Conservation (phyloP, 192 early-diverging fungal species). For the Coemansia furcata region DNA sequence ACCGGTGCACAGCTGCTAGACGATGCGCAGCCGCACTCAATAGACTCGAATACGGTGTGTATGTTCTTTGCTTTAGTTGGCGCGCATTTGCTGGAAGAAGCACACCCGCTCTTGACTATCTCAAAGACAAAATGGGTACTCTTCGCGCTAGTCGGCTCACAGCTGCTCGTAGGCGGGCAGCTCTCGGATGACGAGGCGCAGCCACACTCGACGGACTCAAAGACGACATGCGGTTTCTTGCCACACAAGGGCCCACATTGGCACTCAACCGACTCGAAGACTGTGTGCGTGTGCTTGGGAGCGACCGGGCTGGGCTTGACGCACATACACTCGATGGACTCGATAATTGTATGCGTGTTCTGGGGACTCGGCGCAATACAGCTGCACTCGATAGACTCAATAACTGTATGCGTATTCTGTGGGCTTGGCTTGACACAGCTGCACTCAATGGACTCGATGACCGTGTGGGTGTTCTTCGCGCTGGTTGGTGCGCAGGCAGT, state of each 20-base stretch:
- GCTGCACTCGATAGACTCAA: slow-evolving; percentile 25
- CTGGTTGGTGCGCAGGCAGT: not conserved
- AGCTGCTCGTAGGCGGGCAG: not conserved
- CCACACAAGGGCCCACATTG: not conserved
- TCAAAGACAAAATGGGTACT: not conserved
- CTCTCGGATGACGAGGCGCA: not conserved
- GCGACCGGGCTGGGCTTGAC: not conserved
- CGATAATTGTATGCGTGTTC: slow-evolving; percentile 7
- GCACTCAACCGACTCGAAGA: slow-evolving; percentile 21
- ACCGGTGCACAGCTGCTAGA: slow-evolving; percentile 15
- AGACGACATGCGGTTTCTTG: slow-evolving; percentile 11
- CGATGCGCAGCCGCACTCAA: slow-evolving; percentile 13
- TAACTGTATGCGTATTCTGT: slow-evolving; percentile 22
- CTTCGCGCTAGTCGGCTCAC: not conserved
- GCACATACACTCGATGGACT: slow-evolving; percentile 11
- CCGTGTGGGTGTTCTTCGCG: slow-evolving; percentile 13
- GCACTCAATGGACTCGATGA: slow-evolving; percentile 22
- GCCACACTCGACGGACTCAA: slow-evolving; percentile 7
- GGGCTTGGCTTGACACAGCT: not conserved
- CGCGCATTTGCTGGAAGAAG: not conserved
- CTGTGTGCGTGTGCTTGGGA: slow-evolving; percentile 29
- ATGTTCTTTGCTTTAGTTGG: slow-evolving; percentile 8
- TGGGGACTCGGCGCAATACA: not conserved
- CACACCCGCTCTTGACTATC: not conserved
- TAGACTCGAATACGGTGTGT: slow-evolving; percentile 25